Conservation (phyloP, 2,329 filamentous ascomycete genomes). For the Colletotrichum sp. region DNA sequence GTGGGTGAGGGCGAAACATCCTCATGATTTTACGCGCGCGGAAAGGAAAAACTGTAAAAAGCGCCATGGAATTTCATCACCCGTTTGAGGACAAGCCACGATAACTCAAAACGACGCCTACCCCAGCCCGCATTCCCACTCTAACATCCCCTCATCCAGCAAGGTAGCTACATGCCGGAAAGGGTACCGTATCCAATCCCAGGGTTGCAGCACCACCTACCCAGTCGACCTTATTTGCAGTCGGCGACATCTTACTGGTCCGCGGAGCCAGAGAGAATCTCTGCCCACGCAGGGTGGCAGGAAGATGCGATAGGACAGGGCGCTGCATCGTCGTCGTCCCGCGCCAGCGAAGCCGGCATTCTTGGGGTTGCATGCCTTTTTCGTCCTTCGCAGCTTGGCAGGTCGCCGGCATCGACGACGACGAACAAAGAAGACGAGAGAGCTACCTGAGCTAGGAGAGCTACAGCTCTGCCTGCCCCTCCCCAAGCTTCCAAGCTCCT, state of each 20-base stretch:
- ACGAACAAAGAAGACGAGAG: background rate
- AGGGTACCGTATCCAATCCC: background rate
- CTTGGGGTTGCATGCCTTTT: background rate
- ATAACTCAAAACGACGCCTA: background rate
- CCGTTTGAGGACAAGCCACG: background rate
- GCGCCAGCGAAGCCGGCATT: background rate
- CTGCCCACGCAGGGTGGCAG: background rate
- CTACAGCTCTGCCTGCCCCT: background rate
- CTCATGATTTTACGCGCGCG: background rate
- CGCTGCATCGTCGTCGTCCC: background rate
- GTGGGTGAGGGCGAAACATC: background rate
- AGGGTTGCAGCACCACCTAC: background rate
- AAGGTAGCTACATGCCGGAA: background rate
- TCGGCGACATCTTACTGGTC: background rate
- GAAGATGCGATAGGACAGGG: background rate
- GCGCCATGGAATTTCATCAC: background rate
- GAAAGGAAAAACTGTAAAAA: background rate
- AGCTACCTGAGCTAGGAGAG: background rate
- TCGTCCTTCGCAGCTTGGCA: background rate
- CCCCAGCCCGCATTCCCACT: background rate
- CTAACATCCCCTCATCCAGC: background rate
- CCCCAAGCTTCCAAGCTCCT: background rate
- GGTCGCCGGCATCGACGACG: background rate
- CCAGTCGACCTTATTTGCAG: background rate
- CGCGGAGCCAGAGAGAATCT: background rate